Percentiles rank a stretch among this genome's conserved stretches.
Evolutionary conservation across 2,329 filamentous ascomycete genomes (phyloP).

Genomic region (Neofusicoccum laricinum): DNA sequence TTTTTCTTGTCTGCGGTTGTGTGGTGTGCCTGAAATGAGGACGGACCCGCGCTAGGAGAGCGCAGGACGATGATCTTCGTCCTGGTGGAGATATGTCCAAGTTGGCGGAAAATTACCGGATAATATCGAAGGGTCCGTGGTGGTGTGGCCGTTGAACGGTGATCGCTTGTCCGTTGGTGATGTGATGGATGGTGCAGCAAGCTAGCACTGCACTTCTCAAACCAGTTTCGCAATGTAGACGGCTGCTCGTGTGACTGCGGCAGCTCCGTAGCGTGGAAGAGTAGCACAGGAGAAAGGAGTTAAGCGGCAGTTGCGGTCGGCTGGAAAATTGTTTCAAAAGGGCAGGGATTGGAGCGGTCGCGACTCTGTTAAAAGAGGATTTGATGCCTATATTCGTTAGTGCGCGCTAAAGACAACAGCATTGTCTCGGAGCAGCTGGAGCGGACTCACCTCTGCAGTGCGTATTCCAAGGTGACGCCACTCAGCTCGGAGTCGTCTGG

Average conservation of each 20-base stretch:
- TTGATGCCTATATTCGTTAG: conserved; percentile 13
- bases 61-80: conserved; percentile 1
- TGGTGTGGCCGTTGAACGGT: background rate
- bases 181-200: background rate
- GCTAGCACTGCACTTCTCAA: background rate
- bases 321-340: conserved; percentile 3
- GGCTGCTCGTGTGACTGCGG: background rate
- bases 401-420: background rate
- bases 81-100: background rate
- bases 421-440: background rate
- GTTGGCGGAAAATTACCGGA: background rate
- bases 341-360: background rate
- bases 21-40: conserved; percentile 2
- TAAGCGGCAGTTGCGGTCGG: conserved; percentile 1
- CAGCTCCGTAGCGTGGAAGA: background rate
- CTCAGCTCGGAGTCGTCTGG: conserved; percentile 57
- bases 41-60: background rate
- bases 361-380: conserved; percentile 14
- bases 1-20: background rate
- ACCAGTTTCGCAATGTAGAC: background rate
- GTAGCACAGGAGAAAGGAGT: background rate
- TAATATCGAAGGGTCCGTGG: background rate
- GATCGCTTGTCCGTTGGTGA: background rate
- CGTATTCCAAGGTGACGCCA: conserved; percentile 55
- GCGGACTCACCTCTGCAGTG: conserved; percentile 53